Evolutionary conservation across 306 rosid genomes (phyloP), one percentile per base, ranked within the genome.

Genomic region (Styphnolobium japonicum): DNA sequence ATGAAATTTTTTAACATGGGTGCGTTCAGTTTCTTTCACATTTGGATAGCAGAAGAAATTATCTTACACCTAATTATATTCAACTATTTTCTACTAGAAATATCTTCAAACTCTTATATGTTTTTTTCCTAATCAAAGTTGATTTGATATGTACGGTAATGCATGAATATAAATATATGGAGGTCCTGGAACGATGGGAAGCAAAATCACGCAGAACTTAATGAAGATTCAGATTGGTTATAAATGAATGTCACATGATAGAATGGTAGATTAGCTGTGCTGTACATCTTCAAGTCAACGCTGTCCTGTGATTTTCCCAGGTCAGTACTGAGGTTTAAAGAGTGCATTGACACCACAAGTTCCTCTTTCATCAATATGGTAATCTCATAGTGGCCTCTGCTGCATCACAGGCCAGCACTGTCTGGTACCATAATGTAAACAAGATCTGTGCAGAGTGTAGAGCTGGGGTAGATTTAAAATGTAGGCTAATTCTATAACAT

Each of bases 161-260:
- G n/a, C n/a, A n/a, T n/a, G n/a, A n/a, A n/a, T n/a, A n/a, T 14
- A 14, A 1, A 51, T 16, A 11, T 53, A n/a, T 53, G 62, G 62
- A 33, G 62, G 48, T 42, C 48, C 15, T 22, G n/a, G 0, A 52
- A 52, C 27, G 14, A 46, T 18, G 52, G 43, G 57, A 42, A 16
- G 45, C 43, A 58, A 43, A 60, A 48, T 68, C 51, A 39, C 2
- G n/a, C 40, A 66, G 33, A 37, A 79, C 65, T 67, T 33, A 57
- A 83, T 71, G 82, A 63, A 42, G 57, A 31, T 18, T 55, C 25
- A 42, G 51, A 21, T n/a, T 42, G 62, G 36, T 9, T 65, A 71
- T 77, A 66, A 65, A 78, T 78, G 80, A 18, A 67, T 36, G 60
- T 45, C 72, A 76, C 85, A 37, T 69, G 70, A 77, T 57, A 71